Conservation (phyloP, 2,329 filamentous ascomycete genomes). For the Aspergillus japonicus region DNA sequence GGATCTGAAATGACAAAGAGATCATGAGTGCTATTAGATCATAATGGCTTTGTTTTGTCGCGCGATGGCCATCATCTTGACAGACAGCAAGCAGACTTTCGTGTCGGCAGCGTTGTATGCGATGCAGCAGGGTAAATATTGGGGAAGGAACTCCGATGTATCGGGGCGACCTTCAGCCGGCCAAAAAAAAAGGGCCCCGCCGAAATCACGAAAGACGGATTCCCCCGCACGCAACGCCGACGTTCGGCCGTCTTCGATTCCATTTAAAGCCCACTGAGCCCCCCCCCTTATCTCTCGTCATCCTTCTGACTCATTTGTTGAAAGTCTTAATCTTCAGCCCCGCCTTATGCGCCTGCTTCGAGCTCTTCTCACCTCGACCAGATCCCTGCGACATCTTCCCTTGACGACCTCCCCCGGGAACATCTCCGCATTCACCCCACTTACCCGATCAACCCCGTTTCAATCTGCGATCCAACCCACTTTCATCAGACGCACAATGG, state of each 20-base stretch:
- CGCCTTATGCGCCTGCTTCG: slow-evolving; percentile 31
- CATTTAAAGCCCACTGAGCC: not conserved
- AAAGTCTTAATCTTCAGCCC: not conserved
- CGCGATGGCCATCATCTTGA: no score
- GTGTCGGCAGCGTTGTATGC: not conserved
- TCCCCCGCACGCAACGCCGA: slow-evolving; percentile 21
- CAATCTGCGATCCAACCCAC: slow-evolving; percentile 19
- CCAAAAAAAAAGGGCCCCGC: not conserved
- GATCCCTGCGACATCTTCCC: slow-evolving; percentile 22
- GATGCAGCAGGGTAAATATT: not conserved
- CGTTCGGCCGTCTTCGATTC: slow-evolving; percentile 11
- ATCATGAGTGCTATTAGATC: not conserved
- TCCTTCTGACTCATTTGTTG: not conserved
- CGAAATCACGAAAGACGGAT: slow-evolving; percentile 15
- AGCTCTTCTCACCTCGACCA: slow-evolving; percentile 24
- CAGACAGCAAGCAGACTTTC: no score
- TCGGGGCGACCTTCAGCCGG: slow-evolving; percentile 23
- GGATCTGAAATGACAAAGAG: not conserved
- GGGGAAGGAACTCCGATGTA: slow-evolving; percentile 19
- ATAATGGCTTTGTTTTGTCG: no score
- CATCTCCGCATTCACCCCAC: slow-evolving; percentile 21
- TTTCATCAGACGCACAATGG: slow-evolving; percentile 52
- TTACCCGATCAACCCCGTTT: slow-evolving; percentile 18
- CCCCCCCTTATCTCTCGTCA: not conserved
- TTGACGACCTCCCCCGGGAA: slow-evolving; percentile 10